Evolutionary conservation across 2,329 filamentous ascomycete species (phyloP), one percentile per base, ranked within the genome.

Genomic region (Dryadomyces quercus-mongolicae): DNA sequence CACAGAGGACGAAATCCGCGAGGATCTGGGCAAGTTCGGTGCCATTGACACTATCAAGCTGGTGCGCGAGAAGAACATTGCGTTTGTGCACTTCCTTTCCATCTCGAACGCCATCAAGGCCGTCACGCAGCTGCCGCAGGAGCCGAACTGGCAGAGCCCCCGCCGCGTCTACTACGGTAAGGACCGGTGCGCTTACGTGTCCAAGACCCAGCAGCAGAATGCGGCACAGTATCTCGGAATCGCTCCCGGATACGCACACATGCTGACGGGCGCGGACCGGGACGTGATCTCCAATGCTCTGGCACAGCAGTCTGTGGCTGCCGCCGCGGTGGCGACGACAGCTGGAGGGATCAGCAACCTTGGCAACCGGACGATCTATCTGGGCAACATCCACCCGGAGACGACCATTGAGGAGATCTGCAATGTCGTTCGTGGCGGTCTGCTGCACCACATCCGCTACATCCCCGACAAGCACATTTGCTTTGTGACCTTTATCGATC

Each of bases 401-500:
- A 98, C 93, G 1, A 97, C 92, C 2, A 95, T 97, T 62, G 93
- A 98, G 73, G 93, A 98, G 73, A 98, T 98, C 67, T 98, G 93
- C 79, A 98, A 98, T 66, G 93, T 98, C 55, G 93, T 98, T 52
- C 84, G 93, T 60, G 93, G 93, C 56, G 93, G 93, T 63, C 80
- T 98, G 60, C 78, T 98, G 63, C 93, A 98, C 70, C 93, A 98
- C 70, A 95, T 98, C 69, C 89, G 93, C 62, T 98, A 97, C 72
- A 98, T 98, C 63, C 93, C 93, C 7, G 93, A 98, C 74, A 98
- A 98, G 81, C 93, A 98, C 72, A 98, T 98, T 62, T 98, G 93
- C 77, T 98, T 98, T 66, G 93, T 98, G 55, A 98, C 93, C 1
- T 98, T 98, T 71, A 97, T 98, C 68, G 93, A 98, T 66, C 93